phyloP scores from a whole-genome alignment of 1,139 yeast species.

The Yamadazyma taylorii region DNA sequence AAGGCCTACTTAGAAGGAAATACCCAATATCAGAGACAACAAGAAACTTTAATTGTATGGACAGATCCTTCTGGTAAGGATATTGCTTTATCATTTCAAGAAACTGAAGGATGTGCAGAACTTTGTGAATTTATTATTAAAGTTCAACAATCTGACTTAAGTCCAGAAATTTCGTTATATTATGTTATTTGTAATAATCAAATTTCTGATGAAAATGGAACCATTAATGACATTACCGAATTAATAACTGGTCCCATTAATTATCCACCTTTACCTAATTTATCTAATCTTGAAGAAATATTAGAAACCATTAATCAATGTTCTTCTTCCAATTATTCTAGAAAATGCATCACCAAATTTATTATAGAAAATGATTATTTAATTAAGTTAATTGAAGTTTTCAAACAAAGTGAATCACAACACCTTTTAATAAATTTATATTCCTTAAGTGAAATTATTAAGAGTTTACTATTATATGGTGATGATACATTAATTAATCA shows the following conservation, averaged over 20 bases:
- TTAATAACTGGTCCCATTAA: constrained; percentile 78
- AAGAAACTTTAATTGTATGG: constrained; percentile 94
- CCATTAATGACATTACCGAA: constrained; percentile 58
- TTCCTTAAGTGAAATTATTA: constrained; percentile 68
- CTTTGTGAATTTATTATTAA: constrained; percentile 77
- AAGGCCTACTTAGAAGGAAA: constrained; percentile 68
- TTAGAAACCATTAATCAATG: constrained; percentile 57
- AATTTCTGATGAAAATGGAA: constrained; percentile 22
- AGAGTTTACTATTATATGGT: constrained; percentile 66
- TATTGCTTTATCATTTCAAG: constrained; percentile 90
- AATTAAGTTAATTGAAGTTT: constrained; percentile 48
- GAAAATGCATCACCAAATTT: constrained; percentile 52
- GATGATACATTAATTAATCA: constrained; percentile 69
- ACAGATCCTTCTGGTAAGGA: constrained; percentile 78
- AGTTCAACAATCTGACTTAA: constrained; percentile 58
- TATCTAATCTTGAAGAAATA: constrained; percentile 47
- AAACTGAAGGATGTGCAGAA: constrained; percentile 83
- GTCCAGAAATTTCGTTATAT: constrained; percentile 70
- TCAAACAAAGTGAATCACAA: constrained; percentile 54
- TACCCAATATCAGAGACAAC: constrained; percentile 89
- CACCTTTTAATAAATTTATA: constrained; percentile 57
- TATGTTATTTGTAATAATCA: constrained; percentile 58
- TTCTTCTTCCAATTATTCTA: constrained; percentile 55
- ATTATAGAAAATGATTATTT: constrained; percentile 55
- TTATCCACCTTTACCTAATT: constrained; percentile 58